phyloP scores from a whole-genome alignment of 345 rosid genomes.

The Gossypium sturtianum region DNA sequence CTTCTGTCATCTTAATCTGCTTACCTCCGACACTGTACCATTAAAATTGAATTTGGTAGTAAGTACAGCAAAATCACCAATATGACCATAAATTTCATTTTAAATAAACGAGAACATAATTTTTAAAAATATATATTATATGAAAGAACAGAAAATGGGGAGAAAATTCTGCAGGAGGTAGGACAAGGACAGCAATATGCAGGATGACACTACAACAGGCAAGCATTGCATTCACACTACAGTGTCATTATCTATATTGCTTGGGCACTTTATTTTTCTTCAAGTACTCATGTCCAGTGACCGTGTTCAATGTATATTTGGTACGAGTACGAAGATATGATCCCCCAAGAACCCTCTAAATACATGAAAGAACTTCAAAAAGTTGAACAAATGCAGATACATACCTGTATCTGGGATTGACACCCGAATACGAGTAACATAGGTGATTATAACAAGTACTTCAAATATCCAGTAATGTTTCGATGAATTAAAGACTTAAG shows the following conservation, averaged over 20 bases:
- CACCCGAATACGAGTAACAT: not conserved
- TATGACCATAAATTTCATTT: not conserved
- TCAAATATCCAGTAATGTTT: not conserved
- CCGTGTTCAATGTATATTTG: not conserved
- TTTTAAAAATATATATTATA: not conserved
- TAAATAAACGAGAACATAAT: not conserved
- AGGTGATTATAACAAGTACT: not conserved
- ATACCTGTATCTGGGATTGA: not conserved
- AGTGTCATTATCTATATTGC: not conserved
- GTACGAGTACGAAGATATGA: not conserved
- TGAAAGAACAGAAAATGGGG: not conserved
- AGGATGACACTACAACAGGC: not conserved
- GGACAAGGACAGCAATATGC: not conserved
- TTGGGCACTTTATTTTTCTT: not conserved
- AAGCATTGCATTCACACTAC: not conserved
- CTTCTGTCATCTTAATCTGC: conserved; percentile 82
- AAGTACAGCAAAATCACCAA: not conserved
- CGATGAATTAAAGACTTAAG: not conserved
- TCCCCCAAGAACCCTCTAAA: not conserved
- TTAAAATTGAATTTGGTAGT: conserved; percentile 16
- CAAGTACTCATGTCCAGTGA: not conserved
- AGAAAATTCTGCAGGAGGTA: not conserved
- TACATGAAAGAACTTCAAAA: not conserved
- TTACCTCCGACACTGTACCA: conserved; percentile 63
- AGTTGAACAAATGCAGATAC: not conserved